Conservation (phyloP, 192 early-diverging fungal genomes). For the Piromyces finnis region DNA sequence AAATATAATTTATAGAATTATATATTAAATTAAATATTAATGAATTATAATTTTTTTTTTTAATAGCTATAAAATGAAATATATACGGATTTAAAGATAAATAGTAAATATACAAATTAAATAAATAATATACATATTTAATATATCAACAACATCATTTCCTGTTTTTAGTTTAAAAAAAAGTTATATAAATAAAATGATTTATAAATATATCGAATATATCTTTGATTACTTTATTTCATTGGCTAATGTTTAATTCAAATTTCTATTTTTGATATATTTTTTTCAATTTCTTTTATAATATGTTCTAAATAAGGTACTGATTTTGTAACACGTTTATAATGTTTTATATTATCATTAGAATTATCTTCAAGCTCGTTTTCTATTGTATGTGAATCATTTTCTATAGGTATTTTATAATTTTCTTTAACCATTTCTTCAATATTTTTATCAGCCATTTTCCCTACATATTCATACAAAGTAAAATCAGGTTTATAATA, state of each 20-base stretch:
- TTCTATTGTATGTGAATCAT: not conserved
- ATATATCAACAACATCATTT: no score
- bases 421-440: not conserved
- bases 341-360: not conserved
- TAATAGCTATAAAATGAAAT: no score
- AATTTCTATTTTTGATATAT: not conserved
- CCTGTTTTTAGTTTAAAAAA: no score
- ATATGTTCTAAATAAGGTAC: not conserved
- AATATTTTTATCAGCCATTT: not conserved
- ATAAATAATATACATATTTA: no score
- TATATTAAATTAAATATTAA: no score
- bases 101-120: no score
- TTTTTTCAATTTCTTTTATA: not conserved
- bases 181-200: no score
- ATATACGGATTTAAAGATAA: no score
- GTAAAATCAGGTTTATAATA: not conserved
- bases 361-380: not conserved
- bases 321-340: not conserved
- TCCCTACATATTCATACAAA: not conserved
- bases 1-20: no score
- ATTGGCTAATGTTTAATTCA: not conserved
- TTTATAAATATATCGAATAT: not conserved
- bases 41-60: no score
- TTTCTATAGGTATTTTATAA: not conserved
- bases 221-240: no score